Percentiles rank a stretch among this genome's conserved stretches.
These are phyloP conservation scores for Piper longum DNA, from an alignment of 164 flowering plant genomes.

Conservation along the genomic window DNA sequence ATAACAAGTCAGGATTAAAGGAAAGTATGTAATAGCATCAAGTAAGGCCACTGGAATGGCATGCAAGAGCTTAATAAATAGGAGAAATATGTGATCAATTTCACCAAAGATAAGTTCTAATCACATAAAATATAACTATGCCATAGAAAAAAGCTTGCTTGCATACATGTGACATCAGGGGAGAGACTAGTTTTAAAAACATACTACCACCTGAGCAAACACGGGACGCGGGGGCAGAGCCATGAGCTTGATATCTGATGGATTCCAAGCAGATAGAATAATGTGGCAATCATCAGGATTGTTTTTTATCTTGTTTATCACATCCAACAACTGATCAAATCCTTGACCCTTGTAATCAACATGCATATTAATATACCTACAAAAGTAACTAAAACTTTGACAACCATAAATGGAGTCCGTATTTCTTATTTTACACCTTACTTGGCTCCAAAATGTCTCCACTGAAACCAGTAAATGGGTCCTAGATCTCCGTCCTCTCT, in stretches of 20 bases:
- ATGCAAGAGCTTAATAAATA: too few relatives aligned
- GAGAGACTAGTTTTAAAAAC: not conserved
- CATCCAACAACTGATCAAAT: constrained; percentile 82
- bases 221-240: constrained; percentile 98
- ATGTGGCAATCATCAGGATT: constrained; percentile 76
- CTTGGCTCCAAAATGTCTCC: constrained; percentile 99
- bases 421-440: constrained; percentile 8
- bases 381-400: constrained; percentile 2
- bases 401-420: constrained; percentile 1
- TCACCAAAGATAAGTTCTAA: too few relatives aligned
- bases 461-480: constrained; percentile 92
- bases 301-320: constrained; percentile 73
- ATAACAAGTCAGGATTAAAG: not conserved
- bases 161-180: too few relatives aligned
- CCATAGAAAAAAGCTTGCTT: too few relatives aligned
- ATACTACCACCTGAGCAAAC: constrained; percentile 70
- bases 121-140: too few relatives aligned
- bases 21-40: not conserved
- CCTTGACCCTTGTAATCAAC: constrained; percentile 95
- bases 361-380: constrained; percentile 86
- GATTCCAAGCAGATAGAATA: constrained; percentile 94
- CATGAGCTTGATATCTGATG: constrained; percentile 86
- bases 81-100: too few relatives aligned
- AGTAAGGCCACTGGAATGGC: too few relatives aligned
- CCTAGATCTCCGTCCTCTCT: constrained; percentile 96